Conservation (phyloP, 352 stramenopile genomes). For the Pythium dissotocum region DNA sequence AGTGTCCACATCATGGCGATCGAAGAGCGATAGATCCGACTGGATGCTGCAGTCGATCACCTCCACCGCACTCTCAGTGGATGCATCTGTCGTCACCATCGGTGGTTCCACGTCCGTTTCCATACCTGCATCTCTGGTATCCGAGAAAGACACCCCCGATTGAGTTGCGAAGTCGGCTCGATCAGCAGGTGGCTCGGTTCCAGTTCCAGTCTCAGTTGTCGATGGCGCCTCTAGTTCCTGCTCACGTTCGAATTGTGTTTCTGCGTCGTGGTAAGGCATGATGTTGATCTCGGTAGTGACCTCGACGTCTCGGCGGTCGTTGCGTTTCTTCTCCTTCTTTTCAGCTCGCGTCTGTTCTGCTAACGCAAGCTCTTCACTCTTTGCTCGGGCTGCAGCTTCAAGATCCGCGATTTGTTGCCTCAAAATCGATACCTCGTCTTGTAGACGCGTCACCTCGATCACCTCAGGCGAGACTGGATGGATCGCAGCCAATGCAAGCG, state of each 20-base stretch:
- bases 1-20: background rate
- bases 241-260: conserved; percentile 24
- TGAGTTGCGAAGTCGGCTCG: conserved; percentile 1
- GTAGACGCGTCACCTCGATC: conserved; percentile 40
- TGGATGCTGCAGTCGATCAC: background rate
- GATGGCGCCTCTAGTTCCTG: background rate
- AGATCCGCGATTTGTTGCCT: conserved; percentile 16
- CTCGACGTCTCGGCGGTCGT: conserved; percentile 15
- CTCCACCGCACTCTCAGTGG: background rate
- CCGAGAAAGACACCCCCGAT: background rate
- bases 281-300: conserved; percentile 28
- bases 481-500: conserved; percentile 7
- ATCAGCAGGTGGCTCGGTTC: background rate
- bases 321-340: conserved; percentile 16
- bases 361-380: conserved; percentile 12
- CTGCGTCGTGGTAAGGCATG: conserved; percentile 12
- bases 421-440: conserved; percentile 37
- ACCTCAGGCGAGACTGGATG: conserved; percentile 31
- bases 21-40: background rate
- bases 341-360: conserved; percentile 7
- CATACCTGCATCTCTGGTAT: background rate
- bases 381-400: conserved; percentile 5
- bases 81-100: conserved; percentile 5
- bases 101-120: background rate
- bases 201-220: background rate